Conservation (phyloP, 2,329 filamentous ascomycete genomes). For the Magnaporthales sp. region DNA sequence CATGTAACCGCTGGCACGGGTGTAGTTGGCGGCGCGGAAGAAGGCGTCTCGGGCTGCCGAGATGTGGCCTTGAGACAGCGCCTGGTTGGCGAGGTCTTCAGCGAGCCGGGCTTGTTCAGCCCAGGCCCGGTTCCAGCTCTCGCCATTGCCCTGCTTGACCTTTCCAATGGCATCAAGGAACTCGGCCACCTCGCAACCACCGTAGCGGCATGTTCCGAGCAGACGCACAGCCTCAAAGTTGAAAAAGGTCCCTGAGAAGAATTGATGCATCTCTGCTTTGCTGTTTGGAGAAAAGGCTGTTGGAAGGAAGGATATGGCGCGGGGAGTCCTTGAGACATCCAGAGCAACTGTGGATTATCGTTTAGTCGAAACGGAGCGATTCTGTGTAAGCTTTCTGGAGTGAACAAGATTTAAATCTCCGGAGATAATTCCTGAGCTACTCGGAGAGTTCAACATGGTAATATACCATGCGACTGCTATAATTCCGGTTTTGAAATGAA, state of each 20-base stretch:
- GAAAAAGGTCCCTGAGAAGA: not conserved
- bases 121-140: slow-evolving; percentile 22
- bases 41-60: slow-evolving; percentile 16
- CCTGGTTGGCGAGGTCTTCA: slow-evolving; percentile 17
- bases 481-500: too few species aligned
- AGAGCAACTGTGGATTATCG: too few species aligned
- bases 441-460: too few species aligned
- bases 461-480: too few species aligned
- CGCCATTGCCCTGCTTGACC: slow-evolving; percentile 16
- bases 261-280: too few species aligned
- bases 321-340: too few species aligned
- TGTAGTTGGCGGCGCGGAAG: slow-evolving; percentile 22
- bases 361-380: too few species aligned
- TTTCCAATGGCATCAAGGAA: not conserved
- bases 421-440: too few species aligned
- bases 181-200: not conserved
- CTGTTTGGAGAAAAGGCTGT: too few species aligned
- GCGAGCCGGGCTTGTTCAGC: slow-evolving; percentile 14
- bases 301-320: too few species aligned
- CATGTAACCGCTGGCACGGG: slow-evolving; percentile 12
- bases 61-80: slow-evolving; percentile 7
- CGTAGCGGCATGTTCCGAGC: not conserved
- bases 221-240: not conserved
- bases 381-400: too few species aligned
- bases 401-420: too few species aligned